Base-by-base conservation (phyloP, 495 filamentous ascomycete genomes). In the Neohortaea acidophila region DNA sequence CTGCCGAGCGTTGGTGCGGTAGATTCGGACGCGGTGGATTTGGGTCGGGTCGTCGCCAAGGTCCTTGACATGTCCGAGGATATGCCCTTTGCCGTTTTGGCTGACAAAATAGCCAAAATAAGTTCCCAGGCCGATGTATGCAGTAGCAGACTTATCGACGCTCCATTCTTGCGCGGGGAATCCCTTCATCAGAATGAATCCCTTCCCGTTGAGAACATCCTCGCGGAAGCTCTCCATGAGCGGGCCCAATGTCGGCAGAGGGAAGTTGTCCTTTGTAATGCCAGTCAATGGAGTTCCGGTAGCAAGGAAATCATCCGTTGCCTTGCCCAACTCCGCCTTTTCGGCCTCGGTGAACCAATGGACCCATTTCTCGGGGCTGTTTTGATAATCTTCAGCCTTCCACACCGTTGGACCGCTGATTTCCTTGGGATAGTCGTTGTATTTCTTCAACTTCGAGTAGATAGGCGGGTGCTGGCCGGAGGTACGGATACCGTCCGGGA, bases 21-120 rank as follows among this genome's bases (percentile, higher is more conserved):
- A 92, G 56, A 92, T 91, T 33, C 84, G 70, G 18, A 92, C 84
- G 40, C 72, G 72, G 57, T 92, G 77, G 45, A 80, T 87, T 57
- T 82, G 71, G 7, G 68, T 76, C 21, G 78, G 60, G 58, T 93
- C 81, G 40, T 87, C 84, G 25, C 82, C 80, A 6, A 91, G 65
- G 58, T 91, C 81, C 59, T 92, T 84, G 53, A 92, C 84, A 55
- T 92, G 84, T 1, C 84, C 84, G 10, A 93, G 67, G 11, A 92
- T 79, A 56, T 92, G 84, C 15, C 84, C 84, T 31, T 71, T 71
- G 11, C 75, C 72, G 60, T 93, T 93, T 52, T 93, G 84, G 21
- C 73, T 79, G 25, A 87, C 68, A 43, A 85, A 83, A 59, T 91
- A 86, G 25, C 84, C 84, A 2, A 93, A 65, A 51, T 89, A 72